Conservation (phyloP, 2,329 filamentous ascomycete species). For the Rhynchosporium agropyri region DNA sequence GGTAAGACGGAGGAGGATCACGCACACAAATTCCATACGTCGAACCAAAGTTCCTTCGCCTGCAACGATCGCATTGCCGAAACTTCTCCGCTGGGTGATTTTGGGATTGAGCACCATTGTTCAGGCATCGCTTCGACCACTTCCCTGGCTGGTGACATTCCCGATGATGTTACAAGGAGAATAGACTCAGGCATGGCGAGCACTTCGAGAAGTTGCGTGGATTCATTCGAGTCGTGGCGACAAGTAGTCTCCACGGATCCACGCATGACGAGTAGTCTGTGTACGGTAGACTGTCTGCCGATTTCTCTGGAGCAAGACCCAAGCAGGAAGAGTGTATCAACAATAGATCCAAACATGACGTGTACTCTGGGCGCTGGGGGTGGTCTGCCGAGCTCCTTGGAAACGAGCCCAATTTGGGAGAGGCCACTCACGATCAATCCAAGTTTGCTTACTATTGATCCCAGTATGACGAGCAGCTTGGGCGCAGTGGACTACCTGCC, state of each 20-base stretch:
- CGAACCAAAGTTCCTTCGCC: not conserved
- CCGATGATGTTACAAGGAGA: not conserved
- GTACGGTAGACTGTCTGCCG: constrained; percentile 2
- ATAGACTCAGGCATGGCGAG: not conserved
- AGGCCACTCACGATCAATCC: constrained; percentile 9
- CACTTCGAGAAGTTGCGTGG: not conserved
- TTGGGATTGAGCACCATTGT: not conserved
- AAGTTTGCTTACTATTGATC: constrained; percentile 2
- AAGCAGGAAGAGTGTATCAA: not conserved
- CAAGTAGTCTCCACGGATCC: constrained; percentile 3
- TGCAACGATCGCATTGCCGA: not conserved
- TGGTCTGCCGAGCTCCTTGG: not conserved
- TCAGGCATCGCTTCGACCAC: not conserved
- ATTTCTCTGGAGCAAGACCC: not conserved
- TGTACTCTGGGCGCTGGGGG: not conserved
- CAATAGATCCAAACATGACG: not conserved
- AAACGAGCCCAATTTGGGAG: not conserved
- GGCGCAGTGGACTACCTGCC: not conserved
- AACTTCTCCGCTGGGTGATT: not conserved
- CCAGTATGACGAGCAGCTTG: not conserved
- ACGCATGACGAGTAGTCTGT: not conserved
- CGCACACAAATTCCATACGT: not conserved
- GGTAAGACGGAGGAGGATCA: not conserved
- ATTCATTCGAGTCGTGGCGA: not conserved
- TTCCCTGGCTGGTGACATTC: not conserved